Base-by-base conservation (phyloP, 495 filamentous ascomycete species). In the Ramalina peruviana region DNA sequence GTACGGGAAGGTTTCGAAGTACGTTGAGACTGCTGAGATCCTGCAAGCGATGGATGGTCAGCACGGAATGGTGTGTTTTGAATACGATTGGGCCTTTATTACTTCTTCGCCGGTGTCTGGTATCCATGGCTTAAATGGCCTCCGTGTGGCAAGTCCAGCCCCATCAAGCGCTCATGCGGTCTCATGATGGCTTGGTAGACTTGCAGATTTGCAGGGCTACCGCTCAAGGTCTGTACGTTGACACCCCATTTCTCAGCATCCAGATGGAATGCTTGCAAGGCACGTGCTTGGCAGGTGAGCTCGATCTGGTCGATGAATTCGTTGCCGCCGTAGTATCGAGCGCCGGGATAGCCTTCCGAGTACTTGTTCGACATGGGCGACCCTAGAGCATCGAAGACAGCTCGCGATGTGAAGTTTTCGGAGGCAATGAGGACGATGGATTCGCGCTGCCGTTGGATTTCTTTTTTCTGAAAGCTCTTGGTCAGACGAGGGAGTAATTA, bases 271-370 rank as follows among this genome's bases (percentile, higher is more conserved):
- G 92, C 86, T 72, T 88, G 74, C 53, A 97, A 81, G 57, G 92
- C 92, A 68, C 92, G 87, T 68, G 78, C 76, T 78, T 99, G 92
- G 80, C 92, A 99, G 47, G 88, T 88, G 52, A 85, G 76, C 76
- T 99, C 92, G 62, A 96, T 88, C 63, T 81, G 73, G 67, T 99
- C 92, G 53, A 99, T 99, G 75, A 94, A 87, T 74, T 99, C 80
- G 73, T 97, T 99, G 58, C 92, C 92, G 66, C 93, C 93, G 65
- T 99, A 99, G 78, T 99, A 99, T 66, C 92, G 83, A 43, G 93
- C 92, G 61, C 92, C 92, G 60, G 93, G 93, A 70, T 94, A 94
- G 59, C 92, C 92, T 74, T 99, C 92, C 3, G 87, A 94, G 79
- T 99, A 99, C 74, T 99, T 99, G 80, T 99, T 90, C 62, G 83